A percentile compares a stretch with the other conserved stretches of the same genome.
These are phyloP conservation scores for Letharia columbiana DNA, from an alignment of 495 filamentous ascomycete genomes.

Conservation along the genomic window DNA sequence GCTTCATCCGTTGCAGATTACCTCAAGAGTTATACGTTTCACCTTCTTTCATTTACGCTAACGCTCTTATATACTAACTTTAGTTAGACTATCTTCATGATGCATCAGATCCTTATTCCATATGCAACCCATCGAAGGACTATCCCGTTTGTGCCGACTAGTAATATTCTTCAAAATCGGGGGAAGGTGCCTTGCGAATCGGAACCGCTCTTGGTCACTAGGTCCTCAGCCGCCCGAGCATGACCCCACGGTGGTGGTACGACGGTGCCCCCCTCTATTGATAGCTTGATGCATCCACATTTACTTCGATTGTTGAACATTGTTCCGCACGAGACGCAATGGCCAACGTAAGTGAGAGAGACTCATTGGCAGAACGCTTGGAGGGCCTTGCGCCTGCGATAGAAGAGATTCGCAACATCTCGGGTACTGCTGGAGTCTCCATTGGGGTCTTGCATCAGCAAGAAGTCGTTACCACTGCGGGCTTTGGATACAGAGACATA, in stretches of 20 bases:
- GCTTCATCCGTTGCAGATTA: background rate
- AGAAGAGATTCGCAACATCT: conserved; percentile 18
- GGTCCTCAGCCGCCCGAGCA: too few relatives aligned
- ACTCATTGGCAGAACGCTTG: background rate
- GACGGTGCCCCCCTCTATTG: too few relatives aligned
- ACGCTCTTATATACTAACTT: background rate
- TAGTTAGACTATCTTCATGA: too few relatives aligned
- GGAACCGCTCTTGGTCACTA: too few relatives aligned
- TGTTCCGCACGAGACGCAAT: too few relatives aligned
- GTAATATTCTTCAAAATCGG: background rate
- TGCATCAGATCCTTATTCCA: too few relatives aligned
- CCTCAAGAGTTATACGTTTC: background rate
- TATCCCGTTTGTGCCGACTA: background rate
- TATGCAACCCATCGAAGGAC: background rate
- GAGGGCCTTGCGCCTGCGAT: background rate
- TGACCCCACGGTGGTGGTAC: too few relatives aligned
- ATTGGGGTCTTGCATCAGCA: conserved; percentile 27
- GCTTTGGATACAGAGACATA: conserved; percentile 26
- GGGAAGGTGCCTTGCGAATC: background rate
- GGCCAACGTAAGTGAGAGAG: too few relatives aligned
- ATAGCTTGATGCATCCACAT: too few relatives aligned
- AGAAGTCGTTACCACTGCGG: conserved; percentile 20
- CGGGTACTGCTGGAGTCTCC: conserved; percentile 24
- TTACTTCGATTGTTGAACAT: too few relatives aligned
- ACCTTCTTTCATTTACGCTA: background rate